Conservation (phyloP, 2,329 filamentous ascomycete species). For the Lomentospora prolificans region DNA sequence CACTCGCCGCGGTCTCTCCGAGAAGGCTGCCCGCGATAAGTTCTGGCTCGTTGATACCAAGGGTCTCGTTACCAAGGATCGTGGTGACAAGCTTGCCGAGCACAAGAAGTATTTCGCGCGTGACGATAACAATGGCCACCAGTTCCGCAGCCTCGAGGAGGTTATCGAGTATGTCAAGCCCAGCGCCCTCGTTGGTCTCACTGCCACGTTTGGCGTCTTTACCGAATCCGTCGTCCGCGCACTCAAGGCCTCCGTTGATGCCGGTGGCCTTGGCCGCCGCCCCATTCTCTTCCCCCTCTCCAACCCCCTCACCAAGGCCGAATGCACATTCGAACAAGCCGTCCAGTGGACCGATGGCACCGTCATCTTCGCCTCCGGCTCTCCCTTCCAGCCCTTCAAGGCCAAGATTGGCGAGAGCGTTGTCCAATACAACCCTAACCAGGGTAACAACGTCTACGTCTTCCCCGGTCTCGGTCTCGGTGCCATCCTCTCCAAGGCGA, state of each 20-base stretch:
- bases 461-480: slow-evolving; percentile 95
- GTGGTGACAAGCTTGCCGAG: slow-evolving; percentile 85
- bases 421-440: slow-evolving; percentile 65
- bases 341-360: slow-evolving; percentile 84
- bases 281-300: slow-evolving; percentile 95
- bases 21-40: slow-evolving; percentile 77
- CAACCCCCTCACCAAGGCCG: slow-evolving; percentile 92
- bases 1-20: slow-evolving; percentile 79
- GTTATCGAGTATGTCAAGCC: slow-evolving; percentile 94
- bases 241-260: slow-evolving; percentile 54
- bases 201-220: slow-evolving; percentile 90
- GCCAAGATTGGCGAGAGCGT: slow-evolving; percentile 43
- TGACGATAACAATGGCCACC: slow-evolving; percentile 52
- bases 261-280: slow-evolving; percentile 57
- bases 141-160: slow-evolving; percentile 74
- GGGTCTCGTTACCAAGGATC: slow-evolving; percentile 86
- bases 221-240: slow-evolving; percentile 73
- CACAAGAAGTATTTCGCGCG: slow-evolving; percentile 71
- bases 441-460: slow-evolving; percentile 84
- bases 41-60: slow-evolving; percentile 98
- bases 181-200: slow-evolving; percentile 87
- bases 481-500: slow-evolving; percentile 81
- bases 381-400: slow-evolving; percentile 73
- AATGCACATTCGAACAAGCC: slow-evolving; percentile 90
- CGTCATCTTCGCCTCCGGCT: slow-evolving; percentile 89